Base-by-base conservation (phyloP, 23 red algal species). In the Agarophyton chilense region DNA sequence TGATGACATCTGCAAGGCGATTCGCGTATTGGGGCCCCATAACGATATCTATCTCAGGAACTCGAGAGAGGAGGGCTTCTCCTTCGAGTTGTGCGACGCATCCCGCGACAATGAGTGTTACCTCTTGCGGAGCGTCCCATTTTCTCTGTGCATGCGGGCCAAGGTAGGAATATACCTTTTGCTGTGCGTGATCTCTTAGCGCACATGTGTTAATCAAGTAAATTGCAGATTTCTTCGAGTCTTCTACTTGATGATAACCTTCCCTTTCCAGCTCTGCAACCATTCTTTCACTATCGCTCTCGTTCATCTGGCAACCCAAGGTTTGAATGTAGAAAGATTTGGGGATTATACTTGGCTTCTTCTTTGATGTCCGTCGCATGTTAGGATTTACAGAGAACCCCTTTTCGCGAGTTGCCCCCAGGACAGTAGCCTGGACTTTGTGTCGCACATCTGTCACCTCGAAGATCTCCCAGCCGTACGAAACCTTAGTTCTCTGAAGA, bases 1-100 rank as follows among this genome's bases (percentile, higher is more conserved):
- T 91, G 25, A 98, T 62, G 22, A 98, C 80, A 14, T 98, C 96
- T 17, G 53, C 87, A 28, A 98, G 40, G 11, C 96, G 96, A 54
- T 98, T 98, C 21, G 96, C 92, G 65, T 98, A 98, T 81, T 98
- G 96, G 5, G 96, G 96, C 7, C 96, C 96, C 86, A 98, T 78
- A 0, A 98, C 96, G 57, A 98, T 55, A 60, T 98, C 96, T 22
- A 98, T 72, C 77, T 93, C 96, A 13, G 96, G 96, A 17, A 98
- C 72, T 36, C 92, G 87, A 17, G 86, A 62, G 17, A 98, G 75
- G 2, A 98, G 52, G 14, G 40, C 40, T 14, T 83, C 90, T 33
- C 92, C 96, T 73, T 98, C 96, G 67, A 95, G 96, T 77, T 98
- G 96, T 9, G 96, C 96, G 13, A 98, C 96, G 58, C 96, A 98